These are phyloP conservation scores for Rhizopogon vinicolor DNA, from an alignment of 768 basidiomycete genomes.

Conservation along the genomic window DNA sequence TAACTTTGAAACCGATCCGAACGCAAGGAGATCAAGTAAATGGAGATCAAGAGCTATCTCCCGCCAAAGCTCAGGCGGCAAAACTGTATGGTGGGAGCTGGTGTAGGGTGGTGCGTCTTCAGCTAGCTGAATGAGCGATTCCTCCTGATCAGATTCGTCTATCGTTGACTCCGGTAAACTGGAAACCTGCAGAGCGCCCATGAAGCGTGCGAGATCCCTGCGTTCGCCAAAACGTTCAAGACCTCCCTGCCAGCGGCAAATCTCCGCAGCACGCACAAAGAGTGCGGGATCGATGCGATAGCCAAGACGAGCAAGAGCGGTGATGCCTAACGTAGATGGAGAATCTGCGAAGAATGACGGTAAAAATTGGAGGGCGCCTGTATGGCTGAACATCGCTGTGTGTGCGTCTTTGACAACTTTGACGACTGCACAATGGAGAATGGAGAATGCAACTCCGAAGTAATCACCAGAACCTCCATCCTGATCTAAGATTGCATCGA, in stretches of 20 bases:
- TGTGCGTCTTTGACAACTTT: background rate
- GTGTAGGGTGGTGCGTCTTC: background rate
- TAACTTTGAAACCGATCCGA: background rate
- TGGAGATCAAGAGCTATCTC: background rate
- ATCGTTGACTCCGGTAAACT: background rate
- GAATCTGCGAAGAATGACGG: background rate
- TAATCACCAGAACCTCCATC: background rate
- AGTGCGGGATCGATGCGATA: slow-evolving; percentile 1
- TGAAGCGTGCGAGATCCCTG: too few species aligned
- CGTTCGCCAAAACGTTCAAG: too few species aligned
- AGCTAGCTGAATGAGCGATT: background rate
- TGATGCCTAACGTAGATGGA: slow-evolving; percentile 1
- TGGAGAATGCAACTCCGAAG: background rate
- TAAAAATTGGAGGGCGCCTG: background rate
- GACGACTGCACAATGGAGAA: background rate
- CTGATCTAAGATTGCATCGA: background rate
- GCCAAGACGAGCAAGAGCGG: slow-evolving; percentile 1
- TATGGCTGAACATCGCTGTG: background rate
- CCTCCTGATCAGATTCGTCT: background rate
- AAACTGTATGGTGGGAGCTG: background rate
- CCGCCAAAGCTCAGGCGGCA: background rate
- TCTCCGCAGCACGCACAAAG: background rate
- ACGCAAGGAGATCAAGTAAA: background rate
- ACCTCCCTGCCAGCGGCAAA: background rate
- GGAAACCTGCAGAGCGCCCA: too few species aligned